Evolutionary conservation across 2,329 filamentous ascomycete genomes (phyloP).

Genomic region (Ophiosphaerella herpotricha): DNA sequence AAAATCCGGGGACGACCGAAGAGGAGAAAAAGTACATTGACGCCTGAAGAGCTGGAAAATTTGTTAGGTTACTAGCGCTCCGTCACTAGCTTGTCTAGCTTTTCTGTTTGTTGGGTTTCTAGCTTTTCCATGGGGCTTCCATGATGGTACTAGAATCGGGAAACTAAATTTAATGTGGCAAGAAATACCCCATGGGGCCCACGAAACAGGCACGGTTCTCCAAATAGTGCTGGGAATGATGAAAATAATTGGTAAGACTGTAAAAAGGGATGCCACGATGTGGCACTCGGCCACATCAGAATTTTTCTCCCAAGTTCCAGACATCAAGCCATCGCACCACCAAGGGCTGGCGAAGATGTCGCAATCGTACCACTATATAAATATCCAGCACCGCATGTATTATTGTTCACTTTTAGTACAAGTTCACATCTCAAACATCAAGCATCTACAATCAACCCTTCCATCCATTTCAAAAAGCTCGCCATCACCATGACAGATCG

Average conservation of each 20-base stretch:
- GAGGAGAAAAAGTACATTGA: conserved; percentile 74
- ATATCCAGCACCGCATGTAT: too few species aligned
- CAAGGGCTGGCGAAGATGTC: neutral
- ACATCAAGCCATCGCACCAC: conserved; percentile 6
- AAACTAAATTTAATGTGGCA: too few species aligned
- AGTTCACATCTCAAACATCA: too few species aligned
- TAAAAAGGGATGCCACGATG: too few species aligned
- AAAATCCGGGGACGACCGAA: conserved; percentile 61
- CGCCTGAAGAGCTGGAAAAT: conserved; percentile 71
- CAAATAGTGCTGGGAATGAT: too few species aligned
- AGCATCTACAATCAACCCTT: neutral
- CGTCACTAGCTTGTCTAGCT: neutral
- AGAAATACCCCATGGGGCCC: too few species aligned
- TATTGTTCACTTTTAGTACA: too few species aligned
- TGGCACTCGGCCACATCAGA: too few species aligned
- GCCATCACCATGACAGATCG: conserved; percentile 1
- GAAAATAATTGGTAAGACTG: too few species aligned
- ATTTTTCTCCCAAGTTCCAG: too few species aligned
- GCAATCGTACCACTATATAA: neutral
- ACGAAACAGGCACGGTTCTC: too few species aligned
- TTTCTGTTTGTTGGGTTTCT: conserved; percentile 33
- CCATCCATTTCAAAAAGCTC: neutral
- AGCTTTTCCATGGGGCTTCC: neutral
- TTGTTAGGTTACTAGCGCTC: conserved; percentile 36
- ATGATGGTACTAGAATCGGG: too few species aligned